Base-by-base conservation (phyloP, 345 rosid species). In the Sonneratia alba region DNA sequence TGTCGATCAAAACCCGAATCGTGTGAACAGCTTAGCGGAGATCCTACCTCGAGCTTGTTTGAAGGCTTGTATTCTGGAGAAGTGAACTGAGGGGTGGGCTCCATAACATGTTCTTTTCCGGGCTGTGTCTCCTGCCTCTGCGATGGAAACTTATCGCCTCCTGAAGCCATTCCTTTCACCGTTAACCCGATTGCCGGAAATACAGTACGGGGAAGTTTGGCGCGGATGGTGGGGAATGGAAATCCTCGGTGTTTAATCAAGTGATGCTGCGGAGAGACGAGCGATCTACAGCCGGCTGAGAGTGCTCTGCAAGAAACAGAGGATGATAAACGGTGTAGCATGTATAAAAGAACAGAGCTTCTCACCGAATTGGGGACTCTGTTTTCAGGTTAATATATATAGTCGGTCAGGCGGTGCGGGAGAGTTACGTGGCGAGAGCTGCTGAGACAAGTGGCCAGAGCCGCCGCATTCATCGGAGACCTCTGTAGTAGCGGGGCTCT, bases 101-200 rank as follows among this genome's bases (percentile, higher is more conserved):
- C 77, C 96, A 93, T 89, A 67, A 56, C 77, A 74, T 86, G 91
- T 70, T 93, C 86, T 67, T 78, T 81, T 42, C 93, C 91, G 37
- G 92, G 97, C 75, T 93, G 96, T 2, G 32, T 66, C 69, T 78
- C 81, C 80, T 90, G 96, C 83, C 78, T 82, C 74, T 89, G 95
- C n/a, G 86, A 85, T 49, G 87, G 92, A 72, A 86, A 88, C 55
- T 69, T 72, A 3, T 62, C 74, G 18, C 72, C 79, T 6, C 67
- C 21, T 0, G 89, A 85, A n/a, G 96, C 85, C 96, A 90, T 90
- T 59, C 64, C 64, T 59, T 24, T 59, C 64, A 59, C 64, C 64
- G 64, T n/a, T 24, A 42, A 68, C 1, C 1, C 18, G 65, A 37
- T 1, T 32, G 0, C 72, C 45, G 42, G 13, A 32, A 14, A 70